Base-by-base conservation (phyloP, 2,329 filamentous ascomycete genomes). In the Fusarium sp. region DNA sequence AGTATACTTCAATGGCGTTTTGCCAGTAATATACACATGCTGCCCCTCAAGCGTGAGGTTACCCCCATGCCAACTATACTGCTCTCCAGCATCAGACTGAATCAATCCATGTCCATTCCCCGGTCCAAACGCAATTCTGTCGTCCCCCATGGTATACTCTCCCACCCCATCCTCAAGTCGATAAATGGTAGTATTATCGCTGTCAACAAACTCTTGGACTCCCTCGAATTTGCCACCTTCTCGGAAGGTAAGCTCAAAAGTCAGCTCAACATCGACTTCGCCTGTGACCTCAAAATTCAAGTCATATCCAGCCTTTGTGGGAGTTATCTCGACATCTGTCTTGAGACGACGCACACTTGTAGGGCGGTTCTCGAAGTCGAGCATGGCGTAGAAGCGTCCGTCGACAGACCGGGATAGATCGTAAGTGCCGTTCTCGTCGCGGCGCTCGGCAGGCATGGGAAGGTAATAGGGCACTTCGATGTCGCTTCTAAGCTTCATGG, bases 181-280 rank as follows among this genome's bases (percentile, higher is more conserved):
- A 3, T 63, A 63, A 2, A 63, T 63, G 0, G 50, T 63, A 1
- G 44, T 56, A 6, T 63, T 39, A 4, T 66, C 63, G 19, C 60
- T 63, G 8, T 63, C 60, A 2, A 63, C 7, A 1, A 63, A 49
- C 5, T 57, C 26, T 2, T 63, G 13, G 3, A 62, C 63, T 1
- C 63, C 63, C 22, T 48, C 49, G 22, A 66, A 66, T 22, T 62
- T 45, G 2, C 63, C 63, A 0, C 63, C 63, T 8, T 62, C 56
- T 7, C 63, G 24, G 4, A 66, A 66, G 0, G 63, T 67, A 2
- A 66, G 15, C 19, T 66, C 63, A 33, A 66, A 66, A 0, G 63
- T 66, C 7, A 66, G 30, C 1, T 66, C 62, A 0, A 66, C 63
- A 9, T 67, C 51, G 14, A 67, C 62, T 17, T 66, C 63, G 8